A percentile compares a stretch with the other conserved stretches of the same genome.
Evolutionary conservation across 2,329 filamentous ascomycete genomes (phyloP).

Genomic region (Alternaria triticimaculans): DNA sequence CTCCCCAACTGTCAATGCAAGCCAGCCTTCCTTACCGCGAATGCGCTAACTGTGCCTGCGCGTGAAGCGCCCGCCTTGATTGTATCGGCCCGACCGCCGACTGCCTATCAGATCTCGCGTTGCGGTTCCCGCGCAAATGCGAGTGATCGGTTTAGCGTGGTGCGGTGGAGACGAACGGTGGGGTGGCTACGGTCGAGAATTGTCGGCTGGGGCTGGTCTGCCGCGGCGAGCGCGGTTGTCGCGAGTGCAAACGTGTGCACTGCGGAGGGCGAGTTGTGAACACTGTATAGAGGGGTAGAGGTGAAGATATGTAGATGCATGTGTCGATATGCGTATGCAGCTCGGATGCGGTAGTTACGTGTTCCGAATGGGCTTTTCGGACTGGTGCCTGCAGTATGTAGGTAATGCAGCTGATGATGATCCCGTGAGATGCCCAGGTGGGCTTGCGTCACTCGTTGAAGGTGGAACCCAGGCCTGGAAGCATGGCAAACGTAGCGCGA

Average conservation of each 20-base stretch:
- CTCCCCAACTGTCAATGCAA: slow-evolving; percentile 24
- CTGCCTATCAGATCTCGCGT: slow-evolving; percentile 28
- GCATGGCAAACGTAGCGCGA: slow-evolving; percentile 2
- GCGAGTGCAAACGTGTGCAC: slow-evolving; percentile 5
- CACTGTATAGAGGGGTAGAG: not conserved
- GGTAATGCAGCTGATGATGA: slow-evolving; percentile 1
- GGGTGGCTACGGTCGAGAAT: slow-evolving; percentile 8
- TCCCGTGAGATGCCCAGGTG: not conserved
- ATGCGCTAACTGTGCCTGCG: slow-evolving; percentile 15
- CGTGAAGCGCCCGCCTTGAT: slow-evolving; percentile 26
- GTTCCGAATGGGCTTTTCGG: not conserved
- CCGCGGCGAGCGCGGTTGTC: slow-evolving; percentile 28
- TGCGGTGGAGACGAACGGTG: slow-evolving; percentile 25
- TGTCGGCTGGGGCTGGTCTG: slow-evolving; percentile 12
- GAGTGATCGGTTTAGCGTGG: slow-evolving; percentile 29
- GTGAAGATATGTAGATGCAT: not conserved
- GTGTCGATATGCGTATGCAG: not conserved
- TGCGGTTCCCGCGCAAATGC: slow-evolving; percentile 27
- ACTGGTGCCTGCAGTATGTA: not conserved
- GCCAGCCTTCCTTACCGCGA: slow-evolving; percentile 18
- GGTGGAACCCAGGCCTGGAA: not conserved
- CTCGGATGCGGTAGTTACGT: not conserved
- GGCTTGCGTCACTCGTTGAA: slow-evolving; percentile 5
- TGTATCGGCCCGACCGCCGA: slow-evolving; percentile 25
- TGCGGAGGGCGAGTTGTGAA: not conserved